Percentiles rank a stretch among this genome's conserved stretches.
Conservation (phyloP, 345 rosid species). For the Ceriops tagal region DNA sequence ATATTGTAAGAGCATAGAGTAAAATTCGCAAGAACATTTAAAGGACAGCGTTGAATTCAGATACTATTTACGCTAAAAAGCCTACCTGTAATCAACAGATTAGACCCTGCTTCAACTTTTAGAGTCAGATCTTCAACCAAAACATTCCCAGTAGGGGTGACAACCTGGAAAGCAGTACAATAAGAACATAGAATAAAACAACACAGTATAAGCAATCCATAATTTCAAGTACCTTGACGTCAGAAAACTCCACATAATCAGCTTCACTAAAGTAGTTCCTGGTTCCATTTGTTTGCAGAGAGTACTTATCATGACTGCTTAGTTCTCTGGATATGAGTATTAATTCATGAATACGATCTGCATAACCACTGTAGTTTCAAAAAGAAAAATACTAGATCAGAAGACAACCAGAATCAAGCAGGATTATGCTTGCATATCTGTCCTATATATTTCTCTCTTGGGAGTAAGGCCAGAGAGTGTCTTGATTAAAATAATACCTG, state of each 20-base stretch:
- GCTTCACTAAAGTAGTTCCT: conserved; percentile 81
- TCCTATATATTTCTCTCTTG: not conserved
- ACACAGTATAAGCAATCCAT: not conserved
- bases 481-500: conserved; percentile 45
- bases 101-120: conserved; percentile 86
- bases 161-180: conserved; percentile 57
- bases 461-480: not conserved
- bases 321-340: conserved; percentile 82
- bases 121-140: conserved; percentile 91
- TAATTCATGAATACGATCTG: conserved; percentile 93
- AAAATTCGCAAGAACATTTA: not conserved
- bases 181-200: conserved; percentile 21
- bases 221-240: conserved; percentile 72
- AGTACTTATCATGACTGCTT: conserved; percentile 49
- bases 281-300: conserved; percentile 64
- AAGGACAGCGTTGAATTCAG: not conserved
- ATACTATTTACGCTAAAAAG: conserved; percentile 5
- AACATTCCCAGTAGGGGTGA: conserved; percentile 88
- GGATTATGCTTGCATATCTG: not conserved
- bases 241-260: conserved; percentile 83
- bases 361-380: conserved; percentile 71
- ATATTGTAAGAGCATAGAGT: not conserved
- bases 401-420: conserved; percentile 8
- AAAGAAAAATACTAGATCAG: conserved; percentile 1
- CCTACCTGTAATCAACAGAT: conserved; percentile 97